Conservation (phyloP, 2,329 filamentous ascomycete species). For the Hypoxylon rubiginosum region DNA sequence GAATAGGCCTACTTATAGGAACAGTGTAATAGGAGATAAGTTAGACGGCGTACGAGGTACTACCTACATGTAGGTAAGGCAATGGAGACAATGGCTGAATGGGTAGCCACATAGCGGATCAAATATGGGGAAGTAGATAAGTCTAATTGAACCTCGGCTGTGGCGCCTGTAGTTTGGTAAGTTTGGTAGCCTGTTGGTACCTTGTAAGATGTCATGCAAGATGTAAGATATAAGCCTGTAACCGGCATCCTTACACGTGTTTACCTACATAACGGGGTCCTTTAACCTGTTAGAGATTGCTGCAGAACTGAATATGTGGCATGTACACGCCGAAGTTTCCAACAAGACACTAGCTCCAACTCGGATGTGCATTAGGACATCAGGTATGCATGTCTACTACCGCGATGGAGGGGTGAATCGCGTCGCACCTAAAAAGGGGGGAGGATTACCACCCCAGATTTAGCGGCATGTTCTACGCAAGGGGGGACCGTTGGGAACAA, state of each 20-base stretch:
- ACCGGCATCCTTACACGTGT: not conserved
- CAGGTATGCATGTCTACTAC: not conserved
- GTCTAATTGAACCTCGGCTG: constrained; percentile 31
- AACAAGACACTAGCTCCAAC: not conserved
- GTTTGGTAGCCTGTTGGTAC: not conserved
- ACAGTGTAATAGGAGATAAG: not conserved
- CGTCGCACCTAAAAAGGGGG: not conserved
- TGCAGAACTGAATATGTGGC: too few relatives aligned
- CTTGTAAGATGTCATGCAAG: not conserved
- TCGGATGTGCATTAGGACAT: not conserved
- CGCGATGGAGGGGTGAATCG: not conserved
- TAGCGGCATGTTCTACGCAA: too few relatives aligned
- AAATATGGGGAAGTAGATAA: constrained; percentile 16
- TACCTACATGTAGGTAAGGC: too few relatives aligned
- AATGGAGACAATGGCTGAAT: too few relatives aligned
- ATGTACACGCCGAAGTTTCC: not conserved
- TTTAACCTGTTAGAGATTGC: too few relatives aligned
- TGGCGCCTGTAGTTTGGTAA: not conserved
- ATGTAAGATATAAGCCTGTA: not conserved
- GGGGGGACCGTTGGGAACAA: not conserved
- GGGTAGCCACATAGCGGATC: constrained; percentile 12
- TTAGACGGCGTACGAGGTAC: constrained; percentile 4
- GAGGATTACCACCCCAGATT: too few relatives aligned
- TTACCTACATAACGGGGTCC: not conserved
- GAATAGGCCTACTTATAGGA: not conserved